Evolutionary conservation across 345 rosid genomes (phyloP).

Genomic region (Hibiscus tridactylites): DNA sequence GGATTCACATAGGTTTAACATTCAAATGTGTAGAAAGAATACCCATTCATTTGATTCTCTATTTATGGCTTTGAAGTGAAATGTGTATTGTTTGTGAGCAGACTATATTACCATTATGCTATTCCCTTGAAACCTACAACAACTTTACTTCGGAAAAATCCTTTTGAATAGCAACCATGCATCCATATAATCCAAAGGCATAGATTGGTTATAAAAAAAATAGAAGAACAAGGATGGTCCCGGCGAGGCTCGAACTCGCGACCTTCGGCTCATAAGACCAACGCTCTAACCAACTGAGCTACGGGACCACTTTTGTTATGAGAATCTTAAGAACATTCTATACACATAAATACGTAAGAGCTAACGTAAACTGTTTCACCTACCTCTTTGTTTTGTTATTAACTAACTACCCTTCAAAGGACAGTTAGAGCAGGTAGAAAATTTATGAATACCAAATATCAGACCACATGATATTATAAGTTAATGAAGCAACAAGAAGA

Average conservation of each 20-base stretch:
- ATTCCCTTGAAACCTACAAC: not conserved
- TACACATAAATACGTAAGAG: too few relatives aligned
- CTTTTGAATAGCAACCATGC: not conserved
- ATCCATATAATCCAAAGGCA: not conserved
- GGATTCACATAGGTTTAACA: not conserved
- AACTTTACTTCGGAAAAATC: not conserved
- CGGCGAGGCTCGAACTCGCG: constrained; percentile 95
- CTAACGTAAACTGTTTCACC: not conserved
- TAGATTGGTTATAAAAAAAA: not conserved
- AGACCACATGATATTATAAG: not conserved
- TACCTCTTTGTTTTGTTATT: not conserved
- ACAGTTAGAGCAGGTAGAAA: not conserved
- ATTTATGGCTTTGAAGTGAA: not conserved
- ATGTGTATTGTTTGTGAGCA: not conserved
- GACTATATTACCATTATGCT: not conserved
- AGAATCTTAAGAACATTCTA: too few relatives aligned
- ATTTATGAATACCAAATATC: not conserved
- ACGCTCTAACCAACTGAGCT: constrained; percentile 99
- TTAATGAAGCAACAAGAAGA: not conserved
- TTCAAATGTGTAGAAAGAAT: not conserved
- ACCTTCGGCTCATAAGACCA: constrained; percentile 99
- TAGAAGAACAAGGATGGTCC: constrained; percentile 7
- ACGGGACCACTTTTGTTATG: constrained; percentile 40
- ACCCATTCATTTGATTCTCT: not conserved
- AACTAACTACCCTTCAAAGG: not conserved